Percentiles rank a stretch among this genome's conserved stretches.
phyloP scores from a whole-genome alignment of 2,329 filamentous ascomycete species.

The Peltaster fructicola region DNA sequence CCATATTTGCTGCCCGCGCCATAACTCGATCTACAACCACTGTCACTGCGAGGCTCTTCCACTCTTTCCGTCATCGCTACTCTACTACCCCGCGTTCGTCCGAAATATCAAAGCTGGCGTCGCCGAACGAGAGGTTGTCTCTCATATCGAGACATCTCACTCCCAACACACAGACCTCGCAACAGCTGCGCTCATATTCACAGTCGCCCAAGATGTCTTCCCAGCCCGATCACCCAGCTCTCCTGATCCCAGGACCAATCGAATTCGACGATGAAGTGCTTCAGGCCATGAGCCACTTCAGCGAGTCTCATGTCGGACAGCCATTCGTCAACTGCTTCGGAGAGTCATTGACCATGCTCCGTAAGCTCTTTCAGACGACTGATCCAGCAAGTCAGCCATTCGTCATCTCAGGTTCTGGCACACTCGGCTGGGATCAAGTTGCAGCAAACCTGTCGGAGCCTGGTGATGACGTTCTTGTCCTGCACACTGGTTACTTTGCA shows the following conservation, averaged over 20 bases:
- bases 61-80: no score
- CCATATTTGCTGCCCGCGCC: no score
- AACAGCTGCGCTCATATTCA: slow-evolving; percentile 5
- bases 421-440: slow-evolving; percentile 90
- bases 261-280: slow-evolving; percentile 97
- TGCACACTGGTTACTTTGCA: slow-evolving; percentile 94
- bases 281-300: slow-evolving; percentile 87
- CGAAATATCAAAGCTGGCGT: slow-evolving; percentile 34
- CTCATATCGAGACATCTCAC: slow-evolving; percentile 45
- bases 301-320: slow-evolving; percentile 82
- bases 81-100: no score
- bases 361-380: slow-evolving; percentile 85
- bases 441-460: slow-evolving; percentile 83
- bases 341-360: slow-evolving; percentile 71
- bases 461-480: slow-evolving; percentile 76
- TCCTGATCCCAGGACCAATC: slow-evolving; percentile 93
- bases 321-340: slow-evolving; percentile 83
- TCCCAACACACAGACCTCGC: slow-evolving; percentile 22
- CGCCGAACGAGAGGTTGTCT: slow-evolving; percentile 25
- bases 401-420: slow-evolving; percentile 84
- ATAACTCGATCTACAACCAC: no score
- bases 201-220: slow-evolving; percentile 32
- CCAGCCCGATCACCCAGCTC: slow-evolving; percentile 46
- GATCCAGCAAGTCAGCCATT: slow-evolving; percentile 74
- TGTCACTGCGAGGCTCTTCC: no score